phyloP scores from a whole-genome alignment of 2,329 filamentous ascomycete genomes.

The Alternaria gaisen region DNA sequence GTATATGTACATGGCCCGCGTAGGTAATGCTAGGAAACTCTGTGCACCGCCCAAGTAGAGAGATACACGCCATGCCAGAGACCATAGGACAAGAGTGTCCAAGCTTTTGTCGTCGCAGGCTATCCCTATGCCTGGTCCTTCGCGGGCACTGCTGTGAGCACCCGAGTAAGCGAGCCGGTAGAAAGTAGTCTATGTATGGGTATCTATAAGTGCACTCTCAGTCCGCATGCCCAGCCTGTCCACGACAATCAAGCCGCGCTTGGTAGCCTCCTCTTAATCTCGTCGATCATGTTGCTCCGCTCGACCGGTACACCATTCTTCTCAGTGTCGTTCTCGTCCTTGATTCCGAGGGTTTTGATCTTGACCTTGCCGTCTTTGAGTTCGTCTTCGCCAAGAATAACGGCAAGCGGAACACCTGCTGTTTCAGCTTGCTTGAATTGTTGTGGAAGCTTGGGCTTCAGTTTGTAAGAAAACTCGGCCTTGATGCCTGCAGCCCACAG shows the following conservation, averaged over 20 bases:
- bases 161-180: conserved; percentile 1
- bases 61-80: background rate
- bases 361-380: conserved; percentile 82
- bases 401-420: conserved; percentile 80
- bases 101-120: background rate
- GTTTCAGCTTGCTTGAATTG: conserved; percentile 92
- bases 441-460: conserved; percentile 84
- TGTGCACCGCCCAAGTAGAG: background rate
- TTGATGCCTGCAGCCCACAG: conserved; percentile 92
- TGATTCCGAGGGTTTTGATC: conserved; percentile 83
- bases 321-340: conserved; percentile 80
- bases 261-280: conserved; percentile 65
- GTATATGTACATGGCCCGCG: background rate
- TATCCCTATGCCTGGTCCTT: background rate
- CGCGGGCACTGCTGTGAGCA: background rate
- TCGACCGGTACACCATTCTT: conserved; percentile 85
- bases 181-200: conserved; percentile 23
- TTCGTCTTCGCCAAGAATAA: conserved; percentile 93
- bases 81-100: background rate
- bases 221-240: background rate
- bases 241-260: conserved; percentile 25
- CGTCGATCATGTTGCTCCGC: conserved; percentile 67
- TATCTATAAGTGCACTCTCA: conserved; percentile 13
- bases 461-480: conserved; percentile 89
- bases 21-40: background rate